Base-by-base conservation (phyloP, 2,329 filamentous ascomycete genomes). In the Teratosphaeria pseudoeucalypti region DNA sequence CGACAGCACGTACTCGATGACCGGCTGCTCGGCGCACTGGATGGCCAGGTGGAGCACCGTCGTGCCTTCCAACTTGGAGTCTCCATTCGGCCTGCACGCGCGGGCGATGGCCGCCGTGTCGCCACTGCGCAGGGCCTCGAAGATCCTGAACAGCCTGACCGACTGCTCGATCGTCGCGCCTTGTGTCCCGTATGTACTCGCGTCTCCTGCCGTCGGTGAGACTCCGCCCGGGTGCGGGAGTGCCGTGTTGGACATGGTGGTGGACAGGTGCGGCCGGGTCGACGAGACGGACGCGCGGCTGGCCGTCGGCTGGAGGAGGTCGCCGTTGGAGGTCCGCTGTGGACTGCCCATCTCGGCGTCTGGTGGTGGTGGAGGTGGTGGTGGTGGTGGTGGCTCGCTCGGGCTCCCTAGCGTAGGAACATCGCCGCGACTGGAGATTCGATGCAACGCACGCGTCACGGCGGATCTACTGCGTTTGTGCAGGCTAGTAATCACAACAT, bases 1-100 rank as follows among this genome's bases (percentile, higher is more conserved):
- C 1, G 90, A 92, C 52, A 99, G 77, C n/a, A 97, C 88, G 69
- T 92, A 96, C 72, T 99, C 92, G 58, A 99, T 88, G 32, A 99
- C 91, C 23, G 90, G 86, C 55, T 88, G 82, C 72, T 97, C 94
- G 56, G 94, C 92, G 75, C 92, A 97, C 75, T 99, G 94, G 53
- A 97, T 90, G 29, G 94, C 92, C 49, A 99, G 80, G 73, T 99
- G 92, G 43, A 99, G 80, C 52, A 97, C 1, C 3, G 90, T 94
- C 0, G 92, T 96, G 58, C 95, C 92, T 61, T 92, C 88, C 32
- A 91, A 62, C 72, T 74, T 65, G 74, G 66, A 12, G 64, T 73
- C 63, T 29, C 62, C 63, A 55, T 77, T 76, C 61, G 74, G 74
- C 61, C 87, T 82, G 65, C 96, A 89, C 1, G 89, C 89, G 72